A percentile compares a stretch with the other conserved stretches of the same genome.
Conservation (phyloP, 2,329 filamentous ascomycete species). For the Colletotrichum costaricense region DNA sequence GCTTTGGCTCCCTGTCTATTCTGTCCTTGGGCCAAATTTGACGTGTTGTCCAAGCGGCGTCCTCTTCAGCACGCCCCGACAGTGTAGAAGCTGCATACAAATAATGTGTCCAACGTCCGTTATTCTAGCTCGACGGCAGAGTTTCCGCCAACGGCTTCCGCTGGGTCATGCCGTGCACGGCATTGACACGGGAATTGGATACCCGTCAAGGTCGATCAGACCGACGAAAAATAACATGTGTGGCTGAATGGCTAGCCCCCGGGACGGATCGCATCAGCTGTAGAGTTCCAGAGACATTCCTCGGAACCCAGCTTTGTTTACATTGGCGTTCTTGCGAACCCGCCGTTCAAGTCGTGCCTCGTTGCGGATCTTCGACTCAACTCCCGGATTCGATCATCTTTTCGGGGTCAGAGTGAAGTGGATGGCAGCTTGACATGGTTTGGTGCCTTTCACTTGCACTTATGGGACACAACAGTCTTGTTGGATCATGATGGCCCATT, state of each 20-base stretch:
- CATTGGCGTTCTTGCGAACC: neutral
- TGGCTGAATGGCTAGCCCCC: neutral
- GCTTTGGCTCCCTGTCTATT: neutral
- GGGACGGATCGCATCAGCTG: neutral
- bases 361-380: neutral
- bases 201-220: neutral
- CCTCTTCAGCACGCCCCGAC: neutral
- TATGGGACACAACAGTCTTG: neutral
- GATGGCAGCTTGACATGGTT: neutral
- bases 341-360: neutral
- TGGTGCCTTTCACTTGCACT: neutral
- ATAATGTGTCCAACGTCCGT: neutral
- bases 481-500: neutral
- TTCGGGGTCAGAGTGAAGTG: neutral
- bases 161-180: neutral
- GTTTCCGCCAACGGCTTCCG: neutral
- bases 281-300: neutral
- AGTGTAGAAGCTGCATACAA: neutral
- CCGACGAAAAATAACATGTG: too few relatives aligned
- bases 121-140: neutral
- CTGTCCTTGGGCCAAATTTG: neutral
- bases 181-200: constrained; percentile 19
- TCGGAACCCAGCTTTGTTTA: neutral
- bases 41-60: neutral
- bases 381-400: neutral